These are phyloP conservation scores for Astragalus glycyphyllos DNA, from an alignment of 306 rosid species.

Conservation along the genomic window DNA sequence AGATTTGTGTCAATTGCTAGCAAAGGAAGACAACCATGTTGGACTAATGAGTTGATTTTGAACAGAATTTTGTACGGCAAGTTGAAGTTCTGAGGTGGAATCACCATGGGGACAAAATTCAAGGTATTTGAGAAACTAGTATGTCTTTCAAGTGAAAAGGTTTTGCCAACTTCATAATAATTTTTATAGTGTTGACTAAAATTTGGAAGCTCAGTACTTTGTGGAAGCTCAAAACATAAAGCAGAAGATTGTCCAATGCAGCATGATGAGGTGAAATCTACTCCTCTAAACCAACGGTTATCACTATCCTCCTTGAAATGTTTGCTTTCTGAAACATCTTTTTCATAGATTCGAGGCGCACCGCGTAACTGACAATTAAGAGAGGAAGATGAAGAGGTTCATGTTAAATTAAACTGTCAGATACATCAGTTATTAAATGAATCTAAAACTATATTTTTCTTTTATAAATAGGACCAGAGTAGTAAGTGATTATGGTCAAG, in stretches of 20 bases:
- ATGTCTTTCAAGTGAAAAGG: slow-evolving; percentile 39
- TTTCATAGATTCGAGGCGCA: slow-evolving; percentile 70
- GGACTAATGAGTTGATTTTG: slow-evolving; percentile 62
- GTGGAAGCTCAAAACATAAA: slow-evolving; percentile 67
- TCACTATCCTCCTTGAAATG: slow-evolving; percentile 50
- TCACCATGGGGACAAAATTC: slow-evolving; percentile 62
- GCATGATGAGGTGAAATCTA: slow-evolving; percentile 65
- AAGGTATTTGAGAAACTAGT: slow-evolving; percentile 44
- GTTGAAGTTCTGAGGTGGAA: slow-evolving; percentile 52
- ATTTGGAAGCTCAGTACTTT: slow-evolving; percentile 50
- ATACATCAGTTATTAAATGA: no score
- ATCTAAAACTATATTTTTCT: no score
- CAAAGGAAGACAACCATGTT: slow-evolving; percentile 68
- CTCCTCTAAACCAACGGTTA: slow-evolving; percentile 70
- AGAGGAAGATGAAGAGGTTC: slow-evolving; percentile 11
- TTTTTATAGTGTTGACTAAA: no score
- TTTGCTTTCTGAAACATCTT: slow-evolving; percentile 45
- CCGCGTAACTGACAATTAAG: slow-evolving; percentile 53
- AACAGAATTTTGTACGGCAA: slow-evolving; percentile 65
- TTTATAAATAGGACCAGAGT: no score
- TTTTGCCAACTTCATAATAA: no score
- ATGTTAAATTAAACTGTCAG: no score
- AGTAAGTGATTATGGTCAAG: no score
- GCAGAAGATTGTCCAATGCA: slow-evolving; percentile 72
- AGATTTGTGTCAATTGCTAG: slow-evolving; percentile 49